Percentiles rank a stretch among this genome's conserved stretches.
Conservation (phyloP, 108 stramenopile genomes). For the Nitzschia putrida region DNA sequence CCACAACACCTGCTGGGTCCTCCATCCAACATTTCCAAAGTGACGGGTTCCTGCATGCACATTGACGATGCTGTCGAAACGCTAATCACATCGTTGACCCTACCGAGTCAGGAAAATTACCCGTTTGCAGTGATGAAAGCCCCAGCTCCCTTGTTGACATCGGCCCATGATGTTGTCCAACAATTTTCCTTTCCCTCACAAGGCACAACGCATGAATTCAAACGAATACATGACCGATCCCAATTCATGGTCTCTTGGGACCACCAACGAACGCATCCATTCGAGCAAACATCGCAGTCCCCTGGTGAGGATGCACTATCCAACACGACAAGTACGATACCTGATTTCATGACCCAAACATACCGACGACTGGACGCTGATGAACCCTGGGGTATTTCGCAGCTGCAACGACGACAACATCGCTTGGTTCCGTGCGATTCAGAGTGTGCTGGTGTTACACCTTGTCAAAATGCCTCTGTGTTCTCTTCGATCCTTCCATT, state of each 20-base stretch:
- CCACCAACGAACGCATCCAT: conserved; percentile 16
- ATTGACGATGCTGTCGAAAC: background rate
- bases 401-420: conserved; percentile 30
- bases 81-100: background rate
- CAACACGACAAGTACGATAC: too few species aligned
- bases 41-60: background rate
- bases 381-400: conserved; percentile 11
- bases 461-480: conserved; percentile 36
- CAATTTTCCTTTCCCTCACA: too few species aligned
- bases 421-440: conserved; percentile 47
- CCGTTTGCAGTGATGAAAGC: background rate
- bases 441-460: conserved; percentile 44
- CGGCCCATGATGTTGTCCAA: too few species aligned
- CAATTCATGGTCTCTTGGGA: conserved; percentile 33
- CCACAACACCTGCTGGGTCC: background rate
- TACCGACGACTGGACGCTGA: conserved; percentile 5
- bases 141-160: too few species aligned
- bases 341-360: too few species aligned
- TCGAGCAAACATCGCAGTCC: conserved; percentile 8
- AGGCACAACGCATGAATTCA: too few species aligned
- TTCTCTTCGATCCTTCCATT: conserved; percentile 48
- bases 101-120: background rate
- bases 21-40: background rate
- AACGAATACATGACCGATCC: background rate
- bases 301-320: background rate